Evolutionary conservation across 1,284 basidiomycete species (phyloP).

Genomic region (Boletus semigastroideus): DNA sequence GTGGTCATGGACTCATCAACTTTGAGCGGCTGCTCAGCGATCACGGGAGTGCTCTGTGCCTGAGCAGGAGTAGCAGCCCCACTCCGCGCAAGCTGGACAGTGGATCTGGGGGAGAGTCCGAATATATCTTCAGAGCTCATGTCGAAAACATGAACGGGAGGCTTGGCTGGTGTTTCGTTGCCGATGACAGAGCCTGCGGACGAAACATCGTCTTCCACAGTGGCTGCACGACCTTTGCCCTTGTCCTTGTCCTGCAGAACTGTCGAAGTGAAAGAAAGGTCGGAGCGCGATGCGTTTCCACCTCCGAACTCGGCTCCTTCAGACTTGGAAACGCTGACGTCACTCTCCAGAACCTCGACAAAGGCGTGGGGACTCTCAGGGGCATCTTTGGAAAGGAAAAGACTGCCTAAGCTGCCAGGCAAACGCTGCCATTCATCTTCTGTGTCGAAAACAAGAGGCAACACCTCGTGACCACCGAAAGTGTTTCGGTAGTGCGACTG

Average conservation of each 20-base stretch:
- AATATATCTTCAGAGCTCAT: conserved; percentile 38
- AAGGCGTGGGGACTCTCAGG: conserved; percentile 55
- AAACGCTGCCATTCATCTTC: conserved; percentile 68
- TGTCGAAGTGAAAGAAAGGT: conserved; percentile 19
- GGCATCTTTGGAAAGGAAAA: conserved; percentile 36
- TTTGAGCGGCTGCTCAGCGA: conserved; percentile 25
- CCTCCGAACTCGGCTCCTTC: conserved; percentile 13
- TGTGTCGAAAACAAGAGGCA: conserved; percentile 48
- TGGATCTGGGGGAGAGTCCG: conserved; percentile 16
- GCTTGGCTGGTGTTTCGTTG: conserved; percentile 50
- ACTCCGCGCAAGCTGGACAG: conserved; percentile 13
- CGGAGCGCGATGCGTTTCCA: conserved; percentile 19
- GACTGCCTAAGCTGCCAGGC: conserved; percentile 36
- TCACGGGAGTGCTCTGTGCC: conserved; percentile 35
- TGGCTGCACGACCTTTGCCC: conserved; percentile 49
- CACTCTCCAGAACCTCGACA: conserved; percentile 59
- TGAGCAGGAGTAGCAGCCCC: conserved; percentile 33
- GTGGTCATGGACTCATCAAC: conserved; percentile 8
- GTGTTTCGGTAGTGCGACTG: conserved; percentile 51
- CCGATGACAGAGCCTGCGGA: conserved; percentile 59
- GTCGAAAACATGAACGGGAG: conserved; percentile 59
- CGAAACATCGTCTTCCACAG: conserved; percentile 43
- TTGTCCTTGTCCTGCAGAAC: conserved; percentile 39
- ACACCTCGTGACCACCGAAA: conserved; percentile 44
- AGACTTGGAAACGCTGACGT: conserved; percentile 35